Conservation (phyloP, 768 basidiomycete genomes). For the Botryobasidium botryosum region DNA sequence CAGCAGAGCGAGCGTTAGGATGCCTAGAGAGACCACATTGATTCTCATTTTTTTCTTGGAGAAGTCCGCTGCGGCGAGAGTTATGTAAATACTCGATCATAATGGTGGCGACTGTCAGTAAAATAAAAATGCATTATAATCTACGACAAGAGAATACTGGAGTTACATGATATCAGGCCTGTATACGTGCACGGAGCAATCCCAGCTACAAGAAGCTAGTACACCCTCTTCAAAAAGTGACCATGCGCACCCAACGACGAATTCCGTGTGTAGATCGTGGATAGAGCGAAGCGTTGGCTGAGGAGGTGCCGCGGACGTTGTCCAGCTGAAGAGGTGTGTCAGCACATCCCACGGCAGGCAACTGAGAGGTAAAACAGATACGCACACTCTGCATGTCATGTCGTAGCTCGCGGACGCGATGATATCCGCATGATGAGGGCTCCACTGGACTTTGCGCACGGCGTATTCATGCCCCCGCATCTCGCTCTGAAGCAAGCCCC, state of each 20-base stretch:
- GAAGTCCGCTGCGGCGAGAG: no score
- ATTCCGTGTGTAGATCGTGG: slow-evolving; percentile 84
- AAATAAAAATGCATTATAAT: no score
- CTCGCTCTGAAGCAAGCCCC: slow-evolving; percentile 52
- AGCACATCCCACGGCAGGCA: slow-evolving; percentile 1
- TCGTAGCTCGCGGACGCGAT: slow-evolving; percentile 60
- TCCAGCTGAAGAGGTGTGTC: slow-evolving; percentile 38
- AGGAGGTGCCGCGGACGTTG: slow-evolving; percentile 35
- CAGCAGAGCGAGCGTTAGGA: no score
- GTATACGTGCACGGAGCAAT: slow-evolving; percentile 20
- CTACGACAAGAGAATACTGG: no score
- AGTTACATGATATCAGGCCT: no score
- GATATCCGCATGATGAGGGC: slow-evolving; percentile 40
- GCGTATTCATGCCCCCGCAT: slow-evolving; percentile 81
- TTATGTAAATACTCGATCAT: no score
- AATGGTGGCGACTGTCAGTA: no score
- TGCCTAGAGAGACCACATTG: no score
- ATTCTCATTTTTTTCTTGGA: no score
- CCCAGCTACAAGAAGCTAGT: slow-evolving; percentile 86
- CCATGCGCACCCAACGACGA: slow-evolving; percentile 85
- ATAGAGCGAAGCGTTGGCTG: slow-evolving; percentile 38
- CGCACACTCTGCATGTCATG: slow-evolving; percentile 88
- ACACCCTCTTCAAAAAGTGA: slow-evolving; percentile 80
- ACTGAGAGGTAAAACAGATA: slow-evolving; percentile 9
- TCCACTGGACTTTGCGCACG: slow-evolving; percentile 78